Conservation (phyloP, 2,329 filamentous ascomycete genomes). For the Ceratocystis huliohia region DNA sequence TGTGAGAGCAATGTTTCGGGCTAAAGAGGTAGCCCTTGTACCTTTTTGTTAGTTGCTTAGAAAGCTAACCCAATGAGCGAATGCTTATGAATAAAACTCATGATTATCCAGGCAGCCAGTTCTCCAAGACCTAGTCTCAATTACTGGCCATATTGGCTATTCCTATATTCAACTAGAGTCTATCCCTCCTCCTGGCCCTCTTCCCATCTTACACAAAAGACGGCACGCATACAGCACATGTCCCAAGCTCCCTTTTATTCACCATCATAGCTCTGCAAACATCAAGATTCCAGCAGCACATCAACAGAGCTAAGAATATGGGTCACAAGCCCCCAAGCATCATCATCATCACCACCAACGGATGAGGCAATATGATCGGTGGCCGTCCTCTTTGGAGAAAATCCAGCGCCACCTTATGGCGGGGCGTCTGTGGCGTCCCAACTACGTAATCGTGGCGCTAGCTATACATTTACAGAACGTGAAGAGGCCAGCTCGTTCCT, state of each 20-base stretch:
- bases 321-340: not conserved
- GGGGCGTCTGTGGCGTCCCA: not conserved
- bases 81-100: no score
- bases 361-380: not conserved
- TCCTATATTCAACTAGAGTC: not conserved
- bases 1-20: no score
- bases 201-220: not conserved
- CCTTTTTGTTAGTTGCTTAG: no score
- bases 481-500: conserved; percentile 22
- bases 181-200: not conserved
- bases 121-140: no score
- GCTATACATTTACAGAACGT: not conserved
- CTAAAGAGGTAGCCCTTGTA: no score
- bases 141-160: not conserved
- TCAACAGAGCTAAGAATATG: not conserved
- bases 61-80: no score
- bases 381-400: not conserved
- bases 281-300: not conserved
- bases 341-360: not conserved
- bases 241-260: not conserved
- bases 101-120: no score
- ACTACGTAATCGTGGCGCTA: conserved; percentile 8
- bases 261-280: not conserved
- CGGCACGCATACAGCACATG: not conserved
- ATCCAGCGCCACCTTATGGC: not conserved